Evolutionary conservation across 2,329 filamentous ascomycete species (phyloP).

Genomic region (Fonsecaea multimorphosa): DNA sequence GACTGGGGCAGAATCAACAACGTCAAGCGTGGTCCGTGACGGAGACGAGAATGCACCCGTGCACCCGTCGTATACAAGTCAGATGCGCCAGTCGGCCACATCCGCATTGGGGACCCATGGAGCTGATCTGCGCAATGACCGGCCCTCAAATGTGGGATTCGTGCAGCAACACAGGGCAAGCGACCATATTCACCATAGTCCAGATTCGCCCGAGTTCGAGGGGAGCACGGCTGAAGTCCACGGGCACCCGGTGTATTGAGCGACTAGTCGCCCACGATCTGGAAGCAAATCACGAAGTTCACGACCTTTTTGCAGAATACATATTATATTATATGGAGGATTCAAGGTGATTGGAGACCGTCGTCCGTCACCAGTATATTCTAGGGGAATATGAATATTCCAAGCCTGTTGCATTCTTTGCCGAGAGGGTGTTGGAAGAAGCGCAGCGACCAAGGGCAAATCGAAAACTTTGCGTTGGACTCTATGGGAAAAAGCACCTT

Average conservation of each 20-base stretch:
- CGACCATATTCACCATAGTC: conserved; percentile 55
- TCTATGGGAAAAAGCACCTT: background rate
- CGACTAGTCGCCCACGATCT: background rate
- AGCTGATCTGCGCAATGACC: conserved; percentile 47
- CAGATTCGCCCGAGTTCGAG: conserved; percentile 41
- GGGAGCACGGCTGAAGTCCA: conserved; percentile 36
- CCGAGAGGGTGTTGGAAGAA: background rate
- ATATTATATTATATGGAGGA: conserved; percentile 10
- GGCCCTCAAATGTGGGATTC: conserved; percentile 58
- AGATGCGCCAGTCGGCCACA: conserved; percentile 41
- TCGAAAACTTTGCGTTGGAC: background rate
- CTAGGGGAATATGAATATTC: background rate
- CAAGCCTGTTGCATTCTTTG: background rate
- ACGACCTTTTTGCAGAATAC: conserved; percentile 15
- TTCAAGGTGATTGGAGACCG: background rate
- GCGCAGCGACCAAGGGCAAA: background rate
- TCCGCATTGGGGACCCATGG: conserved; percentile 43
- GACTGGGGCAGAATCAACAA: conserved; percentile 43
- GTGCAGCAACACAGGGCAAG: conserved; percentile 56
- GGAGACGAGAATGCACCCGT: conserved; percentile 39
- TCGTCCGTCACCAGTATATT: background rate
- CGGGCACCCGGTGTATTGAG: conserved; percentile 24
- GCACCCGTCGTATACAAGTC: conserved; percentile 35
- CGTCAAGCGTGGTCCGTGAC: conserved; percentile 46
- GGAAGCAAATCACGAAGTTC: conserved; percentile 10